Evolutionary conservation across 2,329 filamentous ascomycete genomes (phyloP).

Genomic region (Chaetomiaceae sp.): DNA sequence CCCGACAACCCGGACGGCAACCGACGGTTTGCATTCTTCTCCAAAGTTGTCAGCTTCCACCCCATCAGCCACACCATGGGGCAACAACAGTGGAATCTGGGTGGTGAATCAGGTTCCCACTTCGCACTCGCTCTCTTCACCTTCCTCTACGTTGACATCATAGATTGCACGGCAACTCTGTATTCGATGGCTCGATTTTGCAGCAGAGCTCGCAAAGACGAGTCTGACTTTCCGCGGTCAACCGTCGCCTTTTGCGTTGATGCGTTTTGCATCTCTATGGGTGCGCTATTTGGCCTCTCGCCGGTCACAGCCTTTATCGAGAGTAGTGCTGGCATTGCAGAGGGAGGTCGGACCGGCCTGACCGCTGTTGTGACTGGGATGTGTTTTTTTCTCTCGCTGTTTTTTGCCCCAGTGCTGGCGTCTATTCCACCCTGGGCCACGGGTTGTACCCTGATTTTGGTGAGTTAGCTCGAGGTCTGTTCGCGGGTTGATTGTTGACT

Average conservation of each 20-base stretch:
- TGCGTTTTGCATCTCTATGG: constrained; percentile 66
- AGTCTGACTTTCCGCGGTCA: constrained; percentile 81
- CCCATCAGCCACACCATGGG: constrained; percentile 61
- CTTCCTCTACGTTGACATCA: constrained; percentile 75
- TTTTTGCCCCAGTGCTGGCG: constrained; percentile 73
- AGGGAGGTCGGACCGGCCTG: constrained; percentile 68
- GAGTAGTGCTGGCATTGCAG: constrained; percentile 69
- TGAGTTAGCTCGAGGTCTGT: constrained; percentile 30
- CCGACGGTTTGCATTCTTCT: constrained; percentile 66
- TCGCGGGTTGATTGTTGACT: background rate
- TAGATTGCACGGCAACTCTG: constrained; percentile 71
- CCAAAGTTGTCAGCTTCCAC: constrained; percentile 65
- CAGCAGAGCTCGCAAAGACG: constrained; percentile 48
- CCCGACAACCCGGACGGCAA: constrained; percentile 62
- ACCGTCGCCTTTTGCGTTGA: constrained; percentile 74
- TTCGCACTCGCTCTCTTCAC: constrained; percentile 70
- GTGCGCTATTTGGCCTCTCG: constrained; percentile 66
- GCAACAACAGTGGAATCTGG: constrained; percentile 63
- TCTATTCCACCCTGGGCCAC: constrained; percentile 77
- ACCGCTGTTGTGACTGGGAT: constrained; percentile 65
- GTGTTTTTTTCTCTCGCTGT: constrained; percentile 67
- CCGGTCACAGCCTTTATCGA: constrained; percentile 74
- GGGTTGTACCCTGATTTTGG: constrained; percentile 66
- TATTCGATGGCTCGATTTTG: constrained; percentile 80
- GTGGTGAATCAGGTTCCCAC: constrained; percentile 50